These are phyloP conservation scores for Sporothrix curviconia DNA, from an alignment of 2,329 filamentous ascomycete species.

Conservation along the genomic window DNA sequence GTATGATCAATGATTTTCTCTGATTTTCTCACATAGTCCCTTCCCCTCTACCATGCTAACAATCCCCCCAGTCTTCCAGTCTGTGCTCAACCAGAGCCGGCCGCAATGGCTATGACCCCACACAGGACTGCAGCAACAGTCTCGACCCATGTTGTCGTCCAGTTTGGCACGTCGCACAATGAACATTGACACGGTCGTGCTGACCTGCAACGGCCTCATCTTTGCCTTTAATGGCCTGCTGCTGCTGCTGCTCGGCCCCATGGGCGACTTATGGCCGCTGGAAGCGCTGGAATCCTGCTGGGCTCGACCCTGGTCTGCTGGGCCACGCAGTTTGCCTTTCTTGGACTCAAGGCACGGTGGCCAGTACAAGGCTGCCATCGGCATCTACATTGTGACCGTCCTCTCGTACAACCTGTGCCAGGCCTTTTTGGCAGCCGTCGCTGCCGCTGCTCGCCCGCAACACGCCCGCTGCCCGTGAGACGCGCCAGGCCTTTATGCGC, in stretches of 20 bases:
- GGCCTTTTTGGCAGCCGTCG: not conserved
- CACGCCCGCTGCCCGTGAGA: not conserved
- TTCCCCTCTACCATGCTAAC: not conserved
- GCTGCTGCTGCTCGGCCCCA: not conserved
- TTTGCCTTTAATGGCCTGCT: not conserved
- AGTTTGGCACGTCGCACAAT: not conserved
- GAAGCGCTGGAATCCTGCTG: not conserved
- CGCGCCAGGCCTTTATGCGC: not conserved
- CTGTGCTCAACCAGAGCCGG: not conserved
- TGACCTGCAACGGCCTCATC: not conserved
- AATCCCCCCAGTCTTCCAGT: not conserved
- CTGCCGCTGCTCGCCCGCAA: not conserved
- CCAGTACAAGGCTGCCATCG: not conserved
- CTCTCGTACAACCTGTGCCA: not conserved
- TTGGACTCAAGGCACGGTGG: not conserved
- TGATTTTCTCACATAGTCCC: not conserved
- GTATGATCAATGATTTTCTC: not conserved
- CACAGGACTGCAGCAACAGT: not conserved
- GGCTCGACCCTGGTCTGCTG: not conserved
- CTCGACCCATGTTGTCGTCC: not conserved
- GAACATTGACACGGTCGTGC: not conserved
- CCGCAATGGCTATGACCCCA: not conserved
- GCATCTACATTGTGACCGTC: not conserved
- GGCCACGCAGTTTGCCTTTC: not conserved
- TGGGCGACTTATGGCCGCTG: not conserved